These are phyloP conservation scores for Naematelia aurantialba DNA, from an alignment of 768 basidiomycete species.

Conservation along the genomic window DNA sequence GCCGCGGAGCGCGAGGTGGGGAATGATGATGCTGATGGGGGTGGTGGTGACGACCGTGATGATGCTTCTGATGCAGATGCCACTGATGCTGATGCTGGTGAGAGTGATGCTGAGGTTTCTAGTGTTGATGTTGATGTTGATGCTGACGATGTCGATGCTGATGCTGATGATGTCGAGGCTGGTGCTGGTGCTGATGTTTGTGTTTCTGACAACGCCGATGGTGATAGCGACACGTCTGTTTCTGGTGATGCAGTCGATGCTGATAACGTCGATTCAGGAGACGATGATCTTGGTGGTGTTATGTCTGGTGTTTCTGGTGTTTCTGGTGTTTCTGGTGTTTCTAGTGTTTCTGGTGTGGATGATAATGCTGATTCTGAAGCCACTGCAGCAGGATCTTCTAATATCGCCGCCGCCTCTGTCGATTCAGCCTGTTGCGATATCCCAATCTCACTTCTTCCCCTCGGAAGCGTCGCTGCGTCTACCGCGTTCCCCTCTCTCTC, in stretches of 20 bases:
- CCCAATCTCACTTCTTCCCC: no score
- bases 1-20: neutral
- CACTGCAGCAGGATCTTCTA: neutral
- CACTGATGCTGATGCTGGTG: neutral
- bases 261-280: neutral
- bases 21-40: neutral
- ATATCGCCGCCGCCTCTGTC: no score
- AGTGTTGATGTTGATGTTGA: neutral
- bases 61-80: neutral
- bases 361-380: no score
- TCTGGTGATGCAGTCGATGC: neutral
- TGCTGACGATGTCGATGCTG: neutral
- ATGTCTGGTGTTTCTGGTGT: no score
- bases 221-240: neutral
- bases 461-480: no score
- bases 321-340: no score
- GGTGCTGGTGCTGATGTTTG: neutral
- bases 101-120: neutral
- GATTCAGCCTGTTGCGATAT: no score
- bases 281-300: neutral
- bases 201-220: neutral
- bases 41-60: constrained; percentile 1
- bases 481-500: neutral
- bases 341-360: no score
- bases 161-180: neutral